Conservation (phyloP, 805 yeast genomes). For the Kurtzmaniella cleridarum region DNA sequence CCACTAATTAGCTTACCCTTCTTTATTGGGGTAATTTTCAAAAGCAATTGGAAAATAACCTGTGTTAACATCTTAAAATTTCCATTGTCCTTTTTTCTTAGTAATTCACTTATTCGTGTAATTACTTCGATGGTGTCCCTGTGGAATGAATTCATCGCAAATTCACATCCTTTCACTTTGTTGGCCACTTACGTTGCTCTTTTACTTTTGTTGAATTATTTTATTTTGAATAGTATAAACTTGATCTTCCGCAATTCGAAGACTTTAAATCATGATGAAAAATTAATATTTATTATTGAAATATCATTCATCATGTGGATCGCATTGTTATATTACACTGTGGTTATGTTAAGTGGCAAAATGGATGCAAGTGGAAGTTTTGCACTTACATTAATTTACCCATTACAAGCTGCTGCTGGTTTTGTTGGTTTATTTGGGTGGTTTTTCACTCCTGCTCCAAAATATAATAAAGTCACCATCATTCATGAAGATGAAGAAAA, state of each 20-base stretch:
- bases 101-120: conserved; percentile 30
- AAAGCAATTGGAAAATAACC: conserved; percentile 44
- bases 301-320: conserved; percentile 55
- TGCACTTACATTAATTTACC: conserved; percentile 40
- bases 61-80: conserved; percentile 45
- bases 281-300: conserved; percentile 40
- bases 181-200: conserved; percentile 37
- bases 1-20: conserved; percentile 52
- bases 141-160: conserved; percentile 30
- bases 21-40: conserved; percentile 39
- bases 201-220: conserved; percentile 50
- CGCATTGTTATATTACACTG: conserved; percentile 36
- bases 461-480: conserved; percentile 2
- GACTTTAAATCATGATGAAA: conserved; percentile 39
- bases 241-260: conserved; percentile 26
- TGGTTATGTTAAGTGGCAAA: conserved; percentile 43
- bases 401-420: conserved; percentile 42
- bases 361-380: conserved; percentile 51
- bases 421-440: conserved; percentile 50
- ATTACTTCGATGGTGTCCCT: conserved; percentile 14
- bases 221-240: conserved; percentile 44
- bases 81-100: conserved; percentile 50
- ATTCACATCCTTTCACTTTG: conserved; percentile 35
- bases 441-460: conserved; percentile 19
- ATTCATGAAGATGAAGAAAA: conserved; percentile 16